Evolutionary conservation across 2,329 filamentous ascomycete genomes (phyloP).

Genomic region (Capronia americana): DNA sequence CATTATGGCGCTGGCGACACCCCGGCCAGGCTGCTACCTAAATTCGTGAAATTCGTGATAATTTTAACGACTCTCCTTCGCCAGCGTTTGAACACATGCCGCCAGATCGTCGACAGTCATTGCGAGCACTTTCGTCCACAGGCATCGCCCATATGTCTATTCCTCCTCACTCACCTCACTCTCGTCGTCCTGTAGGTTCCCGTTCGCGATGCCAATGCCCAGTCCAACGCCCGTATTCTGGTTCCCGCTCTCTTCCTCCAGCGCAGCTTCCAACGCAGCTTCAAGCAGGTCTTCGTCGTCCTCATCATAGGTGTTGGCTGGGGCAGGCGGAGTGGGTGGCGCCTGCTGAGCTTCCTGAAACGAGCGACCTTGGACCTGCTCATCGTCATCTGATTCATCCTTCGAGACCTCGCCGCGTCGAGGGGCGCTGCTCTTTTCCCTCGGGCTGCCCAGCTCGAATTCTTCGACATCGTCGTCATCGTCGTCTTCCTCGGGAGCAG

Average conservation of each 20-base stretch:
- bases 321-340: slow-evolving; percentile 31
- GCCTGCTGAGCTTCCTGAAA: slow-evolving; percentile 15
- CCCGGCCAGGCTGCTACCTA: not conserved
- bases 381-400: slow-evolving; percentile 16
- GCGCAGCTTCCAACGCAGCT: slow-evolving; percentile 63
- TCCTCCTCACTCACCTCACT: slow-evolving; percentile 73
- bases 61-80: not conserved
- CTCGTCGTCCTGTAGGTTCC: slow-evolving; percentile 57
- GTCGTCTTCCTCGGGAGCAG: slow-evolving; percentile 43
- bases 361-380: not conserved
- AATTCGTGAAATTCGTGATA: not conserved
- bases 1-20: not conserved
- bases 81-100: not conserved
- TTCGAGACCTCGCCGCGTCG: slow-evolving; percentile 19
- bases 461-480: slow-evolving; percentile 58
- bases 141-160: slow-evolving; percentile 42
- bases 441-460: slow-evolving; percentile 40
- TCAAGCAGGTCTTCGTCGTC: slow-evolving; percentile 57
- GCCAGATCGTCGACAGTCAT: not conserved
- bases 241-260: slow-evolving; percentile 54
- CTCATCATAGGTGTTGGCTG: slow-evolving; percentile 40
- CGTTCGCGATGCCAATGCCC: slow-evolving; percentile 65
- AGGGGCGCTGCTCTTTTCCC: slow-evolving; percentile 20
- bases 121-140: not conserved
- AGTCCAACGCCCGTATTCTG: slow-evolving; percentile 67